phyloP scores from a whole-genome alignment of 371 early-diverging fungal genomes.

The Parasitella parasitica region DNA sequence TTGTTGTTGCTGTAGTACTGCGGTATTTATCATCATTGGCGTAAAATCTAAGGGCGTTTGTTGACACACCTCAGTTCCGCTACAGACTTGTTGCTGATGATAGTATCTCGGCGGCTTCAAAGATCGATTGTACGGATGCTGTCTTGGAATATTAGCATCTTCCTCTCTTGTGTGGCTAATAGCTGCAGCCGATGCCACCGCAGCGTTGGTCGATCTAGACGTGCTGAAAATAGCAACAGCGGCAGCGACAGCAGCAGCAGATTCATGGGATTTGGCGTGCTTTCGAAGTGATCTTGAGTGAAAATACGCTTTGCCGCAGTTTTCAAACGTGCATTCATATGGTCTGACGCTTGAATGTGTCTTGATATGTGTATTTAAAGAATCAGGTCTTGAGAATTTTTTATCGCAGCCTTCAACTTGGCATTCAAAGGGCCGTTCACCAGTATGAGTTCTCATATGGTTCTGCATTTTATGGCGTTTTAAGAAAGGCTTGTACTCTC shows the following conservation, averaged over 20 bases:
- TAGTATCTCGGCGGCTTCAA: not conserved
- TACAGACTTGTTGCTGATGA: not conserved
- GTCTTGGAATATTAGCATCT: not conserved
- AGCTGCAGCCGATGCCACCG: not conserved
- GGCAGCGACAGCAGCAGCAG: not conserved
- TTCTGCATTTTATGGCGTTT: slow-evolving; percentile 85
- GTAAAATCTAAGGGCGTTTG: not conserved
- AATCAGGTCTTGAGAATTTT: slow-evolving; percentile 80
- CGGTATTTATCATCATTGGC: slow-evolving; percentile 3
- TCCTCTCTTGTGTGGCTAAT: not conserved
- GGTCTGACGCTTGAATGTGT: slow-evolving; percentile 81
- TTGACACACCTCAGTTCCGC: not conserved
- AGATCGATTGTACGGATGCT: slow-evolving; percentile 4
- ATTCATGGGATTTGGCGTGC: slow-evolving; percentile 58
- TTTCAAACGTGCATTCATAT: slow-evolving; percentile 58
- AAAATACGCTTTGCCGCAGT: slow-evolving; percentile 76
- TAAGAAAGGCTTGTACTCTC: slow-evolving; percentile 68
- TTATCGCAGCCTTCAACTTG: slow-evolving; percentile 63
- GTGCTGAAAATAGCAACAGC: not conserved
- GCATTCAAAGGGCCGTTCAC: slow-evolving; percentile 63
- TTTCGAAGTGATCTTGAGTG: slow-evolving; percentile 80
- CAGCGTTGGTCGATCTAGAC: not conserved
- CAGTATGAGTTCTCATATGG: slow-evolving; percentile 82
- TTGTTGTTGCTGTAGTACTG: slow-evolving; percentile 4
- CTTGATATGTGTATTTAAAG: slow-evolving; percentile 80